Conservation (phyloP, 306 rosid species). For the Boehmeria nivea region DNA sequence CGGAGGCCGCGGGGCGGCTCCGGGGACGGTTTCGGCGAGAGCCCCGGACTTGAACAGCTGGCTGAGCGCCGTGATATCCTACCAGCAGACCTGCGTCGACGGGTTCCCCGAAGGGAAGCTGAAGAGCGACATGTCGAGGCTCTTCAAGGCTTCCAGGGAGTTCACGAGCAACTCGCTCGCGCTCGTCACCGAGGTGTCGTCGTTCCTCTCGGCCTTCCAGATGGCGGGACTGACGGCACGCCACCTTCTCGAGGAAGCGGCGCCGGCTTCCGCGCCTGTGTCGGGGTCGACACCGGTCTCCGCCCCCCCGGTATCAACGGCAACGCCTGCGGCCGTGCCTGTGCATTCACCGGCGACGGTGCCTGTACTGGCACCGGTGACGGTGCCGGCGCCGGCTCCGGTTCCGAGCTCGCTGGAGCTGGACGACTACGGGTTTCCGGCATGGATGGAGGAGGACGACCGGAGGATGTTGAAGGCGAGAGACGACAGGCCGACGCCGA, state of each 20-base stretch:
- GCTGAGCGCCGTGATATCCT: conserved; percentile 81
- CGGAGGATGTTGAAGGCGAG: conserved; percentile 55
- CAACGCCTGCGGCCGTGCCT: not conserved
- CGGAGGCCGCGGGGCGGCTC: not conserved
- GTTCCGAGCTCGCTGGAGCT: not conserved
- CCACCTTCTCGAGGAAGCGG: conserved; percentile 20
- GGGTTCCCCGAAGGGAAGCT: conserved; percentile 60
- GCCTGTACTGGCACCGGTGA: not conserved
- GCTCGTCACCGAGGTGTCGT: conserved; percentile 34
- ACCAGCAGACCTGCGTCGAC: conserved; percentile 64
- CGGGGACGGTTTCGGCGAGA: conserved; percentile 8
- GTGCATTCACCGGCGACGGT: too few relatives aligned
- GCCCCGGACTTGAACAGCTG: conserved; percentile 59
- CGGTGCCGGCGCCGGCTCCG: not conserved
- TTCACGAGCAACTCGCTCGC: conserved; percentile 76
- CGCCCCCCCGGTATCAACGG: not conserved
- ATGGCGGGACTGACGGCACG: conserved; percentile 18
- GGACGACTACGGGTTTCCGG: conserved; percentile 43
- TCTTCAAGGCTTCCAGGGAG: conserved; percentile 35
- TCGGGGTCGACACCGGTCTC: conserved; percentile 26
- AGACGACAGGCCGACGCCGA: conserved; percentile 49
- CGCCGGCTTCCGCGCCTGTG: not conserved
- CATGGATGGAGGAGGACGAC: conserved; percentile 48
- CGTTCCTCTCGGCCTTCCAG: conserved; percentile 30
- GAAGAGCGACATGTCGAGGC: conserved; percentile 34